Conservation (phyloP, 202 grass and related monocot genomes). For the Hordeum pubiflorum region DNA sequence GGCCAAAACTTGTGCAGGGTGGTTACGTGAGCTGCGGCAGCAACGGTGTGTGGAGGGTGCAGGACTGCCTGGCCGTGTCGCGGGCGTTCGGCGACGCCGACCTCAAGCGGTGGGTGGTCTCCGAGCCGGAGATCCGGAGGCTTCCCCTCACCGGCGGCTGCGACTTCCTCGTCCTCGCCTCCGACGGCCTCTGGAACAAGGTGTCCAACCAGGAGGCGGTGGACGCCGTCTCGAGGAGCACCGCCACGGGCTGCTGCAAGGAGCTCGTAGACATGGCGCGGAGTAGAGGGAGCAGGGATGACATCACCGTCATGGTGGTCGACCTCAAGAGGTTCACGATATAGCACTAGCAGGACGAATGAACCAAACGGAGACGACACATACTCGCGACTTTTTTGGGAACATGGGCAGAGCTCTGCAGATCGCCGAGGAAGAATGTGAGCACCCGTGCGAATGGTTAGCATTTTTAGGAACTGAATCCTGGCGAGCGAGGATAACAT, state of each 20-base stretch:
- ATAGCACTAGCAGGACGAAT: not conserved
- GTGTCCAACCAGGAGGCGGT: constrained; percentile 84
- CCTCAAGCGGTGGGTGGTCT: constrained; percentile 66
- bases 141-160: constrained; percentile 15
- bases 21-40: constrained; percentile 59
- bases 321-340: constrained; percentile 48
- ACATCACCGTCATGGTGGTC: constrained; percentile 72
- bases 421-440: not conserved
- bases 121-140: constrained; percentile 45
- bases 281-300: constrained; percentile 55
- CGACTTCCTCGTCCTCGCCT: constrained; percentile 63
- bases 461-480: not conserved
- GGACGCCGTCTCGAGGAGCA: constrained; percentile 26
- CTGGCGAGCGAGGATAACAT: not conserved
- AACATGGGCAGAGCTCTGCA: not conserved
- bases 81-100: constrained; percentile 53
- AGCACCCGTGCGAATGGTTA: not conserved
- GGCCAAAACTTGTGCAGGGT: constrained; percentile 4
- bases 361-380: not conserved
- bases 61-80: constrained; percentile 69
- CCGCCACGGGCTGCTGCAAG: constrained; percentile 19
- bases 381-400: not conserved
- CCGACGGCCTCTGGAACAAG: constrained; percentile 88
- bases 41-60: constrained; percentile 61
- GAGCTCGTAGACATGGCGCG: constrained; percentile 48